These are phyloP conservation scores for Syzygium aromaticum DNA, from an alignment of 345 rosid genomes.

Conservation along the genomic window DNA sequence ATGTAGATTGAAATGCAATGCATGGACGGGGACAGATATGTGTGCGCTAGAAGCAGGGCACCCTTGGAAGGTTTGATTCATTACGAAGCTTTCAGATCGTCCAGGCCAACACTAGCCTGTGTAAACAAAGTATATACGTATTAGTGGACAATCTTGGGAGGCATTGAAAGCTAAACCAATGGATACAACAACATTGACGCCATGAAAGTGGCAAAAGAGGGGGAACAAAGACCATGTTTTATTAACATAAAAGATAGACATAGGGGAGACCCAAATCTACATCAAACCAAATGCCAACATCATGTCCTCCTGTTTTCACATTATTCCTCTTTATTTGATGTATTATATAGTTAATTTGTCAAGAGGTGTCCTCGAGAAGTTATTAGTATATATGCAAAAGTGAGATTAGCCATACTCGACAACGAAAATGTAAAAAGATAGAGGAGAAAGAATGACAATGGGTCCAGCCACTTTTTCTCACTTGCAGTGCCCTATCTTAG, in stretches of 20 bases:
- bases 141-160: not conserved
- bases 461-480: not conserved
- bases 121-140: not conserved
- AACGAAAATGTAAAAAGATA: not conserved
- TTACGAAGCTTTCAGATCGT: constrained; percentile 77
- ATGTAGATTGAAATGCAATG: not conserved
- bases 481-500: not conserved
- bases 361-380: not conserved
- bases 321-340: not conserved
- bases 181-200: not conserved
- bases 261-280: not conserved
- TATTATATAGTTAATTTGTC: not conserved
- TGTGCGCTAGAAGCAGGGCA: not conserved
- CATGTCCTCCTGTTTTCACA: not conserved
- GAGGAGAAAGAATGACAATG: not conserved
- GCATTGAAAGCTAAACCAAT: not conserved
- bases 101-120: constrained; percentile 87
- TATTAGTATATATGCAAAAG: not conserved
- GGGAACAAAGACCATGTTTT: not conserved
- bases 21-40: not conserved
- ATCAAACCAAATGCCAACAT: not conserved
- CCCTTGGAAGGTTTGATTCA: not conserved
- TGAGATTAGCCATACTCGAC: not conserved
- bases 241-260: too few relatives aligned
- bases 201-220: not conserved